Evolutionary conservation across 345 rosid genomes (phyloP), one percentile per base, ranked within the genome.

Genomic region (Eucalyptus dawsonii): DNA sequence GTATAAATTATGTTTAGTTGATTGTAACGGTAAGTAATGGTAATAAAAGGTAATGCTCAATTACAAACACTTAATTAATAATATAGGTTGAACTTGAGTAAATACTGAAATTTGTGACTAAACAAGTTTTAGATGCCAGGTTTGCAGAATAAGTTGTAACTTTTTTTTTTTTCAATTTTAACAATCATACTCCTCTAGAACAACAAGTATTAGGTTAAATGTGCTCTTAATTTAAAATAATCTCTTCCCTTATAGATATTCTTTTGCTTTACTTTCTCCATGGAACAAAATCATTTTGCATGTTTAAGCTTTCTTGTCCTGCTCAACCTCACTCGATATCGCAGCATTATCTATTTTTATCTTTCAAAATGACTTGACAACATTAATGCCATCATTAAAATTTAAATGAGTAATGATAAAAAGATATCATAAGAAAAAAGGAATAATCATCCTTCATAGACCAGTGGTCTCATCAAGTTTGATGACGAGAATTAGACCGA

Each of bases 31-130:
- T 0, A 51, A 51, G 9, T 16, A 19, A 19, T 51, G 22, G 4
- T 51, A 51, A 51, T 51, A 51, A 51, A 51, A 17, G 1, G 22
- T 17, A 51, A 16, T 51, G 4, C 54, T 51, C 2, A 3, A 51
- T 51, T 16, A 21, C 21, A 51, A 51, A 16, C 21, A 51, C 4
- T 51, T 51, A 51, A 51, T 51, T 7, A 7, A 7, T 16, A 51
- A 51, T 51, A 51, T 17, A 51, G 8, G 9, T 51, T 51, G 54
- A 1, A 17, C 9, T 51, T 17, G 22, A 51, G 8, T 17, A 51
- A 51, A 17, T 22, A 51, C 0, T 1, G 0, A 2, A 51, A 51
- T 51, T 0, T 17, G 21, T 0, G 54, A 51, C 8, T 16, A 17
- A 0, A 51, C 21, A 16, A 51, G 21, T 51, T 51, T 51, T 51